These are phyloP conservation scores for Saccharomycopsis fibuligera DNA, from an alignment of 805 yeast genomes.

Conservation along the genomic window DNA sequence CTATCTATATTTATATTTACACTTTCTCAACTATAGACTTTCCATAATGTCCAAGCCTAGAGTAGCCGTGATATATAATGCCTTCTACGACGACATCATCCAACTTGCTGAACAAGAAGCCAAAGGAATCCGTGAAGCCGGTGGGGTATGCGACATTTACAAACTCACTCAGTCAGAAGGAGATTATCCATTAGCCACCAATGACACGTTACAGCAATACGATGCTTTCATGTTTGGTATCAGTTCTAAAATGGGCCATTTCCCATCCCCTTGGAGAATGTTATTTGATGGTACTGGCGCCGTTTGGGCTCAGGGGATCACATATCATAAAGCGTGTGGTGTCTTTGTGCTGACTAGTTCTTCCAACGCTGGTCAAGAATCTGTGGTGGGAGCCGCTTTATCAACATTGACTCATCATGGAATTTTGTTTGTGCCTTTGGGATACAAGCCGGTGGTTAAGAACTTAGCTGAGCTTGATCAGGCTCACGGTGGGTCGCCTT, in stretches of 20 bases:
- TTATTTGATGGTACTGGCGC: slow-evolving; percentile 64
- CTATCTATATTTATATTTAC: too few relatives aligned
- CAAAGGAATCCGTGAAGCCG: slow-evolving; percentile 56
- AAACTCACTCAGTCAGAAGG: slow-evolving; percentile 62
- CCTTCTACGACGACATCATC: slow-evolving; percentile 40
- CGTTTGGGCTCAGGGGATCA: slow-evolving; percentile 59
- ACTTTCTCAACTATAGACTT: neutral
- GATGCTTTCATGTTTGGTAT: slow-evolving; percentile 65
- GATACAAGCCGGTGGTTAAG: slow-evolving; percentile 44
- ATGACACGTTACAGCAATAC: slow-evolving; percentile 42
- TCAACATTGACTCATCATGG: slow-evolving; percentile 62
- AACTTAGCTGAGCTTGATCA: slow-evolving; percentile 44
- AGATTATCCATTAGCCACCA: slow-evolving; percentile 45
- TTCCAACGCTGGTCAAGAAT: slow-evolving; percentile 66
- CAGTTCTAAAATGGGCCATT: slow-evolving; percentile 63
- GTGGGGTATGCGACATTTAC: slow-evolving; percentile 50
- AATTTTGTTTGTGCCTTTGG: slow-evolving; percentile 60
- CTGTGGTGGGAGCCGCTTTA: slow-evolving; percentile 47
- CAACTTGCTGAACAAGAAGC: slow-evolving; percentile 53
- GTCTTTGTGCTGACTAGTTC: slow-evolving; percentile 56
- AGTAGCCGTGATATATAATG: neutral
- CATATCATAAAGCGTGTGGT: slow-evolving; percentile 57
- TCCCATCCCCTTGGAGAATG: slow-evolving; percentile 58
- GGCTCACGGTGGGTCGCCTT: slow-evolving; percentile 61
- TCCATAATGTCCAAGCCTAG: neutral